Base-by-base conservation (phyloP, 352 stramenopile species). In the Halophytophthora batemanensis region DNA sequence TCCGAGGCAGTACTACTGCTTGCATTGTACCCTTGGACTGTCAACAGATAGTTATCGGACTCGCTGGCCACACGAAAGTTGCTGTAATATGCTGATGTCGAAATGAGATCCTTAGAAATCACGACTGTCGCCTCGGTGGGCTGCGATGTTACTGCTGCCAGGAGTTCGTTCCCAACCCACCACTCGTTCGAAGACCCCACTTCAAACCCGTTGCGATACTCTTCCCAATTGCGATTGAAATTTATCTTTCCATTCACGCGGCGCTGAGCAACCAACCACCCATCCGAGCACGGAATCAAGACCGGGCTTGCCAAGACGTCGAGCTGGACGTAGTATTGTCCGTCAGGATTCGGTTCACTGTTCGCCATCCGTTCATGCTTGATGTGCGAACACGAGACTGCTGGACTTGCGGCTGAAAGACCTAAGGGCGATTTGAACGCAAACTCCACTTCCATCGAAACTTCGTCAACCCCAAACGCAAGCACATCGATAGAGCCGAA, bases 211-310 rank as follows among this genome's bases (percentile, higher is more conserved):
- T 71, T 66, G 6, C 59, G 65, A 46, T 87, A 87, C 21, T 87
- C 75, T 23, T 59, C 64, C 75, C 75, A 84, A 38, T 81, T 80
- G 15, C 70, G 74, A 23, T 82, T 77, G 44, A 87, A 86, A n/a
- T 45, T 69, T 21, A 79, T 56, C 31, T 66, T 74, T 0, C 72
- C 72, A 25, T 69, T 84, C 2, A 66, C 51, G 10, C 75, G 65
- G 19, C 57, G 68, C 35, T 82, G 68, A 3, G 71, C 73, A 29
- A 87, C 68, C 14, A 87, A 66, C 75, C 75, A 87, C 12, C 75
- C 75, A 43, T 84, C 68, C 0, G 75, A 71, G 28, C 72, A 87
- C 21, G 74, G 74, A 7, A 77, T 47, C 8, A 56, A 62, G 6
- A 65, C 41, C 29, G 72, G 62, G 10, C 62, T 37, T 5, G 55